Evolutionary conservation across 2,329 filamentous ascomycete genomes (phyloP).

Genomic region (Nigrospora oryzae): DNA sequence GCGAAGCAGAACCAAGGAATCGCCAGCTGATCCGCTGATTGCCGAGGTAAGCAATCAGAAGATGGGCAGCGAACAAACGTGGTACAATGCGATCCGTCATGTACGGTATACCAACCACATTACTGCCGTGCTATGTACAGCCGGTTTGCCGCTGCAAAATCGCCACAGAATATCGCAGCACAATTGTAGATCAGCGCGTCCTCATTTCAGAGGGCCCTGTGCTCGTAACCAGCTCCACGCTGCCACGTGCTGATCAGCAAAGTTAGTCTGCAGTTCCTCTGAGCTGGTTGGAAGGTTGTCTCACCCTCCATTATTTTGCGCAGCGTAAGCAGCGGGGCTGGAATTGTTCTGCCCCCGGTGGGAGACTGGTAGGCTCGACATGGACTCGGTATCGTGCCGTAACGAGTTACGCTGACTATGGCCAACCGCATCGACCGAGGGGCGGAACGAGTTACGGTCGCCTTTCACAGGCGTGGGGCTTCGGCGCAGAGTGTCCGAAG

Average conservation of each 20-base stretch:
- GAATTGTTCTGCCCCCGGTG: neutral
- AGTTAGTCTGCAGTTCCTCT: neutral
- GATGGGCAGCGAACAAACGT: too few species aligned
- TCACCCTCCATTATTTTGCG: neutral
- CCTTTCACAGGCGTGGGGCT: neutral
- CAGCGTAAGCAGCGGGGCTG: neutral
- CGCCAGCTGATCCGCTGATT: too few species aligned
- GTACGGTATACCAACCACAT: too few species aligned
- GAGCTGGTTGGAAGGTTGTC: neutral
- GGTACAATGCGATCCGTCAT: too few species aligned
- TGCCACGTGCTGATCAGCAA: neutral
- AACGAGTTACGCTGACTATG: neutral
- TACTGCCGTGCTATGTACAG: too few species aligned
- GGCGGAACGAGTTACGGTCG: neutral
- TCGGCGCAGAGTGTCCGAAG: neutral
- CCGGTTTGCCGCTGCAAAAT: too few species aligned
- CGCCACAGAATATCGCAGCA: too few species aligned
- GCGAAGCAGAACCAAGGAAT: too few species aligned
- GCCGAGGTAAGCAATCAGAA: too few species aligned
- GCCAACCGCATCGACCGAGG: neutral
- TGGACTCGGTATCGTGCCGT: neutral
- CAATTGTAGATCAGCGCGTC: too few species aligned
- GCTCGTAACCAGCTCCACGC: slow-evolving; percentile 2
- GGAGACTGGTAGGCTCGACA: neutral
- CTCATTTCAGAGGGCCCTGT: neutral